Base-by-base conservation (phyloP, 2,329 filamentous ascomycete species). In the Fusarium mexicanum region DNA sequence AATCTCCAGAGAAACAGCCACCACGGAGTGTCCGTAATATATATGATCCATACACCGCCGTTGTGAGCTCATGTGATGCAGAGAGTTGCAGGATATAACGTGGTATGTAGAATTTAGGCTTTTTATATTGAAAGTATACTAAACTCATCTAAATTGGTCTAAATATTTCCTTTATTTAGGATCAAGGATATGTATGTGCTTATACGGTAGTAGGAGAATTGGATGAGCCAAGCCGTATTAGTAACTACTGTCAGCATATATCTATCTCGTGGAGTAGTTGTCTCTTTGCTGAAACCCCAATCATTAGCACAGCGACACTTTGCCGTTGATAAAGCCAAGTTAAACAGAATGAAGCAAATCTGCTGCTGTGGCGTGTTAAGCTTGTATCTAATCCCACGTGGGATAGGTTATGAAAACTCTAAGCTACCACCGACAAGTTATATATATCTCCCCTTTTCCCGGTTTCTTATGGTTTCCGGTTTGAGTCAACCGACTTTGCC, bases 1-100 rank as follows among this genome's bases (percentile, higher is more conserved):
- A 55, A n/a, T 67, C 41, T 71, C 54, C 14, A 29, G 46, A 61
- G 68, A 12, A 44, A 71, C 60, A 60, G 60, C 66, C 66, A 65
- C 65, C 16, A 50, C 46, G 46, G 46, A 48, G 26, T 48, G 13
- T 31, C 46, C 46, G 26, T 48, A 8, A 48, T 48, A 54, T 20
- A 55, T 44, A 17, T 38, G 24, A 60, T 47, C 22, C 58, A 53
- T 29, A 44, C 26, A 38, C 53, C 41, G 17, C 38, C 18, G 17
- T 8, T 59, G 24, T 38, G 46, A 43, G 60, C 44, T 69, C 65
- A 64, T 70, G 67, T 70, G 67, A 70, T 38, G 44, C 16, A 29
- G 33, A 37, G 13, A 37, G 13, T 33, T 33, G 0, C 2, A 5
- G 31, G 24, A 48, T 20, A 29, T 7, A n/a, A 41, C 18, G 3